Percentiles rank a stretch among this genome's conserved stretches.
These are phyloP conservation scores for Fusarium continuum DNA, from an alignment of 2,329 filamentous ascomycete species.

Conservation along the genomic window DNA sequence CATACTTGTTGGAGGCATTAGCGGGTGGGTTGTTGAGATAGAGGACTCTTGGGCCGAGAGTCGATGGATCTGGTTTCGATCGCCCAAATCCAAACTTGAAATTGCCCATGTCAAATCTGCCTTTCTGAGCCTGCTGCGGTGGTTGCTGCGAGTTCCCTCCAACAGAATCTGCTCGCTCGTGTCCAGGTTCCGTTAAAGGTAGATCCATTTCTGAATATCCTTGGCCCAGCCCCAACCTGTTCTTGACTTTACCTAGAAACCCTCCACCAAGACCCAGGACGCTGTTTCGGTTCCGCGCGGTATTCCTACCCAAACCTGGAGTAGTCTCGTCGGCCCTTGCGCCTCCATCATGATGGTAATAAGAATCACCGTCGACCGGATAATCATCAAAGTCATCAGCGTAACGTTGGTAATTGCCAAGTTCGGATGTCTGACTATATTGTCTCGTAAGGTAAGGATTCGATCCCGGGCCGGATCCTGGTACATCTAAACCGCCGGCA, in stretches of 20 bases:
- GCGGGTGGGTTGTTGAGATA: constrained; percentile 96
- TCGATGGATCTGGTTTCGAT: constrained; percentile 86
- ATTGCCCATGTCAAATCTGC: constrained; percentile 70
- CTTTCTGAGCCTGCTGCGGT: constrained; percentile 49
- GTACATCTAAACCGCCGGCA: constrained; percentile 43
- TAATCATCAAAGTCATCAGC: constrained; percentile 87
- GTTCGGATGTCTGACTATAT: constrained; percentile 79
- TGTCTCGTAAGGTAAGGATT: constrained; percentile 62
- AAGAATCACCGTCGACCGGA: constrained; percentile 79
- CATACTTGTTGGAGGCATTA: constrained; percentile 87
- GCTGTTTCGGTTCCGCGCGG: constrained; percentile 84
- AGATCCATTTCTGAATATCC: constrained; percentile 98
- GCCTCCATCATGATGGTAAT: constrained; percentile 84
- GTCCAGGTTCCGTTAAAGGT: constrained; percentile 81
- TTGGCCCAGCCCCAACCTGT: constrained; percentile 86
- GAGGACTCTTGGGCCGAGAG: constrained; percentile 90
- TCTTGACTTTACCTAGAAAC: constrained; percentile 86
- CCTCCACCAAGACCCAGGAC: constrained; percentile 88
- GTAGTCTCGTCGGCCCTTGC: constrained; percentile 66
- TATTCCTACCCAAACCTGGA: constrained; percentile 50
- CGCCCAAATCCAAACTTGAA: constrained; percentile 95
- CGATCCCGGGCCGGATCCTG: constrained; percentile 25
- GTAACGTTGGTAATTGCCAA: constrained; percentile 91
- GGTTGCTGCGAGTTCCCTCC: constrained; percentile 54
- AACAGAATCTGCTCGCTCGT: constrained; percentile 51